A percentile compares a stretch with the other conserved stretches of the same genome.
Evolutionary conservation across 768 basidiomycete genomes (phyloP).

Genomic region (Hygrophorus russula): DNA sequence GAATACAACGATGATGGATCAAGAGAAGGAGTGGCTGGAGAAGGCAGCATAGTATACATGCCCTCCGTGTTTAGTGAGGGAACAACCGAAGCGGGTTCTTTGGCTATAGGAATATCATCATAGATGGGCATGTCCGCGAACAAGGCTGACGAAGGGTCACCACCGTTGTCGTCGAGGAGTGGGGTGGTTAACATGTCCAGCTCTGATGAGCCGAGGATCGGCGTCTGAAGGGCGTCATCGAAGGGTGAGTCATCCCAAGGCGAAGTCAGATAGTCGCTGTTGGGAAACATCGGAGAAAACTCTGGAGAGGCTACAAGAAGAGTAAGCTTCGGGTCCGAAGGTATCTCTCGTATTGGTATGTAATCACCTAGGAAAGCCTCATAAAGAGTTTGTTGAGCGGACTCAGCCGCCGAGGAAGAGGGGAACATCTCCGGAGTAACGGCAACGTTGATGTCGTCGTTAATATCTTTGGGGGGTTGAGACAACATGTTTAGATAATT

Average conservation of each 20-base stretch:
- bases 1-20: conserved; percentile 3
- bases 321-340: conserved; percentile 2
- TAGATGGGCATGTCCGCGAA: conserved; percentile 17
- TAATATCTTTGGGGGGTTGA: conserved; percentile 31
- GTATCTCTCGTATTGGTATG: neutral
- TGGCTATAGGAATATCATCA: conserved; percentile 3
- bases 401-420: conserved; percentile 13
- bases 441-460: conserved; percentile 20
- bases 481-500: conserved; percentile 65
- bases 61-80: neutral
- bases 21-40: conserved; percentile 7
- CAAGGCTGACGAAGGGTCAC: neutral
- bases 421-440: conserved; percentile 15
- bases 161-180: conserved; percentile 8
- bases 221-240: conserved; percentile 27
- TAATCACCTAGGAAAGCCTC: conserved; percentile 10
- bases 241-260: conserved; percentile 25
- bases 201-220: conserved; percentile 16
- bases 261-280: conserved; percentile 20
- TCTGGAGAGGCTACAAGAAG: neutral
- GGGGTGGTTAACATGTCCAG: conserved; percentile 17
- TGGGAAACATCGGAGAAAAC: conserved; percentile 15
- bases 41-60: conserved; percentile 5
- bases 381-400: conserved; percentile 10
- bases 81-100: neutral